phyloP scores from a whole-genome alignment of 495 filamentous ascomycete genomes.

The Hypoxylon trugodes region DNA sequence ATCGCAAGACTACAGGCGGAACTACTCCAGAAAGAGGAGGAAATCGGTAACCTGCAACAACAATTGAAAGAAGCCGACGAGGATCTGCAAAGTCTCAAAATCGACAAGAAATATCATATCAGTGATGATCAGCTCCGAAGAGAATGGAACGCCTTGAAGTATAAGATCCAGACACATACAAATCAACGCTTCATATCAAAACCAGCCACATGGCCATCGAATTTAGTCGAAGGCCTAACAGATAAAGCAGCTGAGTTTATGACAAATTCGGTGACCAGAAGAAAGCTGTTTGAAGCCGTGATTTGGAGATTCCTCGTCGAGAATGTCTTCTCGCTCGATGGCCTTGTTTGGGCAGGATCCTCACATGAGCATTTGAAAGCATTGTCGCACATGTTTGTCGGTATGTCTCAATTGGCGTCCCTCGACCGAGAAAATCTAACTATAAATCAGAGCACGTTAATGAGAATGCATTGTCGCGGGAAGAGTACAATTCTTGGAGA shows the following conservation, averaged over 20 bases:
- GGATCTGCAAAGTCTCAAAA: neutral
- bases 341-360: neutral
- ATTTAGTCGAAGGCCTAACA: neutral
- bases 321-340: neutral
- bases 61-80: neutral
- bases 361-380: neutral
- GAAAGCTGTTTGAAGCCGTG: neutral
- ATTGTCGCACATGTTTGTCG: neutral
- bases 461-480: neutral
- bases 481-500: neutral
- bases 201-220: neutral
- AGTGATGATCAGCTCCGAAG: neutral
- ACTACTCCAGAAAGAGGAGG: neutral
- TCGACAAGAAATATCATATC: neutral
- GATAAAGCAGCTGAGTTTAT: neutral
- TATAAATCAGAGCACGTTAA: neutral
- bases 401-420: neutral
- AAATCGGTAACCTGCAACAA: neutral
- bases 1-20: neutral
- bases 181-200: neutral
- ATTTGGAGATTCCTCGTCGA: neutral
- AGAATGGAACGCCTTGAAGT: neutral
- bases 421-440: neutral
- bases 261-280: neutral
- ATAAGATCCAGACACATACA: slow-evolving; percentile 1